Conservation (phyloP, 768 basidiomycete species). For the Suillus fuscotomentosus region DNA sequence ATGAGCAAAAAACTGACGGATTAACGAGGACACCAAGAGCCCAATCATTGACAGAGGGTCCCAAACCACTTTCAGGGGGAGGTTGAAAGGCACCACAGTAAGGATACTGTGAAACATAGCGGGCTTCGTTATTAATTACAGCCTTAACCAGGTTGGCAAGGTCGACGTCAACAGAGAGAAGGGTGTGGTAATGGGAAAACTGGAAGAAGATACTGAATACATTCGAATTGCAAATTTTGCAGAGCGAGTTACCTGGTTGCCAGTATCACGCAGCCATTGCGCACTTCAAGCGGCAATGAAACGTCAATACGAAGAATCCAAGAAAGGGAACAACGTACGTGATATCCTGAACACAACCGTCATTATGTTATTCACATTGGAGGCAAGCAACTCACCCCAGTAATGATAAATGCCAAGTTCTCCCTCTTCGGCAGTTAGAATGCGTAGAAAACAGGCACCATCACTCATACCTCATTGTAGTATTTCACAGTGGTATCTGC, state of each 20-base stretch:
- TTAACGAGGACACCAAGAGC: conserved; percentile 70
- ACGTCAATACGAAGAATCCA: conserved; percentile 10
- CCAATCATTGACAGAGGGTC: conserved; percentile 64
- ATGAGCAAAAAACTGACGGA: conserved; percentile 49
- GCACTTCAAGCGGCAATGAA: conserved; percentile 43
- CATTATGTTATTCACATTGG: conserved; percentile 4
- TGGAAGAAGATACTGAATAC: conserved; percentile 25
- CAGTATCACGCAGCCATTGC: conserved; percentile 82
- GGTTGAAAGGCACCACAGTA: conserved; percentile 85
- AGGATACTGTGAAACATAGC: conserved; percentile 68
- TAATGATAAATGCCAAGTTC: conserved; percentile 79
- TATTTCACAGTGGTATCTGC: conserved; percentile 80
- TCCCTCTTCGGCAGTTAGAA: conserved; percentile 40
- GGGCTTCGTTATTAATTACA: conserved; percentile 80
- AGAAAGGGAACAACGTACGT: conserved; percentile 45
- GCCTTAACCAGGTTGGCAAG: conserved; percentile 70
- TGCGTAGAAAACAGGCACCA: not conserved
- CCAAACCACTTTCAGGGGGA: conserved; percentile 69
- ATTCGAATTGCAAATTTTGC: not conserved
- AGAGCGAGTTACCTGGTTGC: conserved; percentile 56
- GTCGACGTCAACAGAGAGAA: conserved; percentile 55
- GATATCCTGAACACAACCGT: conserved; percentile 56
- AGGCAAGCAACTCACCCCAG: conserved; percentile 50
- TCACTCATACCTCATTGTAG: conserved; percentile 49
- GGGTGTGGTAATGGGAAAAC: conserved; percentile 68